phyloP scores from a whole-genome alignment of 2,329 filamentous ascomycete species.

The Penicillium sp. region DNA sequence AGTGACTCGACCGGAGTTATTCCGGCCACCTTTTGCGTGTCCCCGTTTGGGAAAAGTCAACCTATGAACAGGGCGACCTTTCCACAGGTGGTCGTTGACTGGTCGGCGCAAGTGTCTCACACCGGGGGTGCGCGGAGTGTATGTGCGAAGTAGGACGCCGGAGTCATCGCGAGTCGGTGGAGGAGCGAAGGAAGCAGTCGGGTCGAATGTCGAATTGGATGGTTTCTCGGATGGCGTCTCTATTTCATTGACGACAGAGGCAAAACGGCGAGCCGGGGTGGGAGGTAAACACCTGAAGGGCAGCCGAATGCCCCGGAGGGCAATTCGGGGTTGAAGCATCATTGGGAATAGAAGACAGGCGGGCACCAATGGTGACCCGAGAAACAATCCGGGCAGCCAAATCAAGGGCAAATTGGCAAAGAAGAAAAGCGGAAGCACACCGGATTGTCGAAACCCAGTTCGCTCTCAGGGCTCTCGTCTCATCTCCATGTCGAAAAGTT shows the following conservation, averaged over 20 bases:
- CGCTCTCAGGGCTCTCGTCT: neutral
- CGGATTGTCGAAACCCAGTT: neutral
- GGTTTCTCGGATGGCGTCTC: conserved; percentile 31
- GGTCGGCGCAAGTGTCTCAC: conserved; percentile 85
- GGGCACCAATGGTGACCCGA: conserved; percentile 1
- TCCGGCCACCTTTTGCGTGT: conserved; percentile 87
- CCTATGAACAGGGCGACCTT: conserved; percentile 75
- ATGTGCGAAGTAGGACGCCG: conserved; percentile 66
- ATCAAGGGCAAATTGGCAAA: too few relatives aligned
- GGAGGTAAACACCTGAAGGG: conserved; percentile 47
- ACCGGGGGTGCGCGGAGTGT: conserved; percentile 91
- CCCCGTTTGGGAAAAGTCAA: conserved; percentile 92
- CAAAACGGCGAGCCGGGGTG: conserved; percentile 51
- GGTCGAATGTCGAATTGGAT: conserved; percentile 37
- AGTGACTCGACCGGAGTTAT: conserved; percentile 79
- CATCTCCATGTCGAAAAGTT: conserved; percentile 22
- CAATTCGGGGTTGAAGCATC: conserved; percentile 68
- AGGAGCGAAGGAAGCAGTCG: conserved; percentile 44
- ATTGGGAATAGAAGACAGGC: conserved; percentile 12
- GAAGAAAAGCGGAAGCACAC: too few relatives aligned
- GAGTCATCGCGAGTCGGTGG: conserved; percentile 44
- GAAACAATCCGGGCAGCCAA: too few relatives aligned
- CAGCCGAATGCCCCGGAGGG: conserved; percentile 51
- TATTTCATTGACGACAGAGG: conserved; percentile 45
- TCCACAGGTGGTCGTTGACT: conserved; percentile 96